Evolutionary conservation across 805 yeast genomes (phyloP).

Genomic region (Alloascoidea africana): DNA sequence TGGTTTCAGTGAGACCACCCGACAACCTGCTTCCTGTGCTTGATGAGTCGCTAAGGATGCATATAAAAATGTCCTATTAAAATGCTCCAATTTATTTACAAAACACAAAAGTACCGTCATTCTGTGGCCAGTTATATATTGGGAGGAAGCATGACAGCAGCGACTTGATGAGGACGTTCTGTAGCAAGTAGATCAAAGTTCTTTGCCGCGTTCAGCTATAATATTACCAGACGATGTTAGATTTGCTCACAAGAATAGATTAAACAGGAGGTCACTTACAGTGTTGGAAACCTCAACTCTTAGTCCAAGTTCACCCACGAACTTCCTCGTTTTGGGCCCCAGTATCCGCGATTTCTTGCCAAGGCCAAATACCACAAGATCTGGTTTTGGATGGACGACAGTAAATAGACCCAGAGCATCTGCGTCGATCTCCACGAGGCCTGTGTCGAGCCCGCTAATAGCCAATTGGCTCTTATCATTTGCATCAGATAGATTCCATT

Average conservation of each 20-base stretch:
- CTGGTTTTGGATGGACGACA: slow-evolving; percentile 62
- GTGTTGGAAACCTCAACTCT: slow-evolving; percentile 56
- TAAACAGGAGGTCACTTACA: slow-evolving; percentile 11
- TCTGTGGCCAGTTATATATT: no score
- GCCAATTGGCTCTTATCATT: slow-evolving; percentile 5
- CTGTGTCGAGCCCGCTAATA: slow-evolving; percentile 30
- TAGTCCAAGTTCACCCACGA: slow-evolving; percentile 45
- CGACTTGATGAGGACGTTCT: slow-evolving; percentile 64
- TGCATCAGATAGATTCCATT: slow-evolving; percentile 29
- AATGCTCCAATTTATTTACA: no score
- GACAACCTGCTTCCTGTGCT: no score
- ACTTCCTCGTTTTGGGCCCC: slow-evolving; percentile 34
- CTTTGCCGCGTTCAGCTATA: slow-evolving; percentile 37
- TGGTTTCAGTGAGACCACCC: no score
- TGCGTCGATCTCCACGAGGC: slow-evolving; percentile 36
- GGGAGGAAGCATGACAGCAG: slow-evolving; percentile 60
- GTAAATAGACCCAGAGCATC: slow-evolving; percentile 32
- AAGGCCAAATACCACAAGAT: slow-evolving; percentile 54
- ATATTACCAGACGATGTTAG: slow-evolving; percentile 1
- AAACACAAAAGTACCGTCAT: no score
- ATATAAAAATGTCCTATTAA: no score
- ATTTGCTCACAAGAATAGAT: not conserved
- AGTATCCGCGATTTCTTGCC: slow-evolving; percentile 52
- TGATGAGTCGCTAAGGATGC: no score
- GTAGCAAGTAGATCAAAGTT: slow-evolving; percentile 66